Evolutionary conservation across 257 asterid genomes (phyloP).

Genomic region (Linderniella brevidens): DNA sequence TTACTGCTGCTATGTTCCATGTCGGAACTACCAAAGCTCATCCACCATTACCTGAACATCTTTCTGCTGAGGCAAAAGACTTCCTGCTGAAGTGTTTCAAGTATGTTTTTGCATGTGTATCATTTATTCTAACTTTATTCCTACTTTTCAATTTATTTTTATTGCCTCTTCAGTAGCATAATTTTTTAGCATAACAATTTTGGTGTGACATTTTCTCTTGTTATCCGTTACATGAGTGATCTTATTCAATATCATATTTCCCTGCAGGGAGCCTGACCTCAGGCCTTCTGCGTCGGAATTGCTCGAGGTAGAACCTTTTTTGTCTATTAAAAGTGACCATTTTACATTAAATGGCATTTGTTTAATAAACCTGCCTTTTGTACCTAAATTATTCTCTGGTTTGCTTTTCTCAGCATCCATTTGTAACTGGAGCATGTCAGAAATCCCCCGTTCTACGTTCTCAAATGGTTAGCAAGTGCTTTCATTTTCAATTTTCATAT

Average conservation of each 20-base stretch:
- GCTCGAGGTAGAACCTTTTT: conserved; percentile 39
- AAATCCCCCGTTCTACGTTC: conserved; percentile 45
- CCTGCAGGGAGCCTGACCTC: conserved; percentile 75
- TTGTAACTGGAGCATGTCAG: conserved; percentile 67
- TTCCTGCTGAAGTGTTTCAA: conserved; percentile 81
- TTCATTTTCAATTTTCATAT: conserved; percentile 9
- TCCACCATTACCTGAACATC: conserved; percentile 98
- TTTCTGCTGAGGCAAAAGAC: conserved; percentile 78
- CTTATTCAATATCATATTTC: conserved; percentile 11
- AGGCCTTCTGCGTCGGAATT: conserved; percentile 77
- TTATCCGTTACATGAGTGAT: conserved; percentile 9
- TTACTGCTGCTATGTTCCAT: conserved; percentile 81
- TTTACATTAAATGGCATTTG: conserved; percentile 5
- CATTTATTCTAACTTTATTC: neutral
- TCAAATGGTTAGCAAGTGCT: conserved; percentile 43
- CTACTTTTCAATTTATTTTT: conserved; percentile 3
- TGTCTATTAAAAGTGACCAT: neutral
- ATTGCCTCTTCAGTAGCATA: conserved; percentile 1
- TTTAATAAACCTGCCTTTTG: neutral
- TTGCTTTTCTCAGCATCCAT: conserved; percentile 65
- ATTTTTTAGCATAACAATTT: no score
- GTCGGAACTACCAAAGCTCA: conserved; percentile 98
- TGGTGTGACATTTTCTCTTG: neutral
- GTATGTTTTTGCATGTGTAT: conserved; percentile 15
- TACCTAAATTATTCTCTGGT: conserved; percentile 11